Base-by-base conservation (phyloP, 2,329 filamentous ascomycete genomes). In the Diaporthe citrichinensis region DNA sequence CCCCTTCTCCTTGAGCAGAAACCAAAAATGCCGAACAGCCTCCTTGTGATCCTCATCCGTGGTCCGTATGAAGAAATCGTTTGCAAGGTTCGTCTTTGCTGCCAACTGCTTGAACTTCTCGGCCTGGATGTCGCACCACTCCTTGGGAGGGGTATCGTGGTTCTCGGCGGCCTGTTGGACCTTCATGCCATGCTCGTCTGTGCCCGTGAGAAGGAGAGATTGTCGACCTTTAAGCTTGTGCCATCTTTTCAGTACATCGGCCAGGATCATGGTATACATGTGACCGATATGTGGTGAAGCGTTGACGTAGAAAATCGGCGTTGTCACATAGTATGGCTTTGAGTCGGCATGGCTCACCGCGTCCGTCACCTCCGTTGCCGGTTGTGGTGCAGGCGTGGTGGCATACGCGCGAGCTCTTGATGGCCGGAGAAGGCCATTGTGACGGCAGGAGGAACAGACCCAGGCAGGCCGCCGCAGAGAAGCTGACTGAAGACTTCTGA, bases 301-400 rank as follows among this genome's bases (percentile, higher is more conserved):
- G 90, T 99, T 99, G 86, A 99, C 97, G 85, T 99, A 99, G 87
- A 98, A 99, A 75, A 99, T 99, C 3, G 97, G 97, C 12, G 95
- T 97, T 7, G 97, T 98, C 81, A 98, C 89, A 87, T 98, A 99
- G 87, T 93, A 98, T 12, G 96, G 95, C 86, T 98, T 98, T 76
- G 77, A 55, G 28, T 61, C 23, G 34, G 25, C 4, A 14, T 41
- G 46, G 20, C 23, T 57, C 25, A 17, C 49, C 28, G 57, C 44
- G 34, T 39, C 41, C 34, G 67, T 31, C 31, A 31, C 10, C 58
- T 57, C n/a, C 28, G 34, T 67, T 7, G 62, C 23, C 12, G 46
- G 12, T 28, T 68, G 65, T 20, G 65, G 9, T 41, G 65, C 46
- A 28, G 23, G 15, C 14, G n/a, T n/a, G 65, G 65, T 69, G 49